phyloP scores from a whole-genome alignment of 2,329 filamentous ascomycete species.

The Aspergillus ochraceus region DNA sequence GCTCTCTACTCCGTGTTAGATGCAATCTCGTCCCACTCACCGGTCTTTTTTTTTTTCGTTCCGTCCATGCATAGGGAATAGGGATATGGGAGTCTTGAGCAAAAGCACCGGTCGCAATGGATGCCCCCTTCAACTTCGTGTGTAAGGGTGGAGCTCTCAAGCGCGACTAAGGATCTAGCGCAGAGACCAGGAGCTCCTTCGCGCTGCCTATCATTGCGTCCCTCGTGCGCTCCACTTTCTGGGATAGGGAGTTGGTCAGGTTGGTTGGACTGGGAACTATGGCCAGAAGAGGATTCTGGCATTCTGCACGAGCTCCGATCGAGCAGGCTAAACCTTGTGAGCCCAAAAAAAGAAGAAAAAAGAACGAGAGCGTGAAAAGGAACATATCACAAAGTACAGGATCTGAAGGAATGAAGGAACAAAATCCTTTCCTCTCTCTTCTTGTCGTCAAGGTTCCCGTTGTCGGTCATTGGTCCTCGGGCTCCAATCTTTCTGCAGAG shows the following conservation, averaged over 20 bases:
- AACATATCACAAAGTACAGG: not conserved
- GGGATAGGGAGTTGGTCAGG: not conserved
- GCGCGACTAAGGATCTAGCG: not conserved
- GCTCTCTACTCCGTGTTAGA: no score
- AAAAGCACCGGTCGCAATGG: not conserved
- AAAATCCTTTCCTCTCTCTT: not conserved
- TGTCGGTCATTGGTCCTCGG: not conserved
- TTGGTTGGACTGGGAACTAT: not conserved
- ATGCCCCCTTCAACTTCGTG: not conserved
- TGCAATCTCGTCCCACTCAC: no score
- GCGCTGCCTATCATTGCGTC: not conserved
- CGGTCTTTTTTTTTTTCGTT: not conserved
- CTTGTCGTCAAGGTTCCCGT: not conserved
- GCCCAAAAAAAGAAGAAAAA: not conserved
- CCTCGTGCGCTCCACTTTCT: not conserved
- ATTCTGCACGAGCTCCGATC: constrained; percentile 6
- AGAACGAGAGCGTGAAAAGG: no score
- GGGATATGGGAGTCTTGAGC: not conserved
- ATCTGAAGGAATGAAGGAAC: not conserved
- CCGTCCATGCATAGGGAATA: not conserved
- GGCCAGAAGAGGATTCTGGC: not conserved
- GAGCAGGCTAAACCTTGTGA: not conserved
- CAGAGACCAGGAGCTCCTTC: not conserved
- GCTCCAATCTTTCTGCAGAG: not conserved
- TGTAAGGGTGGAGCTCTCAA: not conserved